Base-by-base conservation (phyloP, 2,329 filamentous ascomycete genomes). In the Scleromitrula shiraiana region DNA sequence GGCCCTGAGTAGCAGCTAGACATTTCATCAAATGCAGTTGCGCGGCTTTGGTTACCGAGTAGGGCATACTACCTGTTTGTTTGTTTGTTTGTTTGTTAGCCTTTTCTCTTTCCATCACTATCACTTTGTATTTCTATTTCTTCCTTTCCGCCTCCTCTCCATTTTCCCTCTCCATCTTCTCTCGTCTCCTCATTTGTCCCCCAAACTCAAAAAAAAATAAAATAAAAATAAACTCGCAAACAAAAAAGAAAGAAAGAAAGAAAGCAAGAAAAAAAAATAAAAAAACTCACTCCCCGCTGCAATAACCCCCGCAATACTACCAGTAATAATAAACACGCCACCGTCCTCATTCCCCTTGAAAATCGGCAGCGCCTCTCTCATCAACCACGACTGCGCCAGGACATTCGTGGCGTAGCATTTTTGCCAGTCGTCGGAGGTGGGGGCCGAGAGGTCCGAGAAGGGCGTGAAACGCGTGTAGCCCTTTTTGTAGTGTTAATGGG, bases 11-110 rank as follows among this genome's bases (percentile, higher is more conserved):
- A 46, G 73, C 68, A 3, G 82, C 82, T 35, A 85, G 65, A 50
- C 78, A 77, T 59, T 80, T 82, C 68, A 81, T 80, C 38, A 85
- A 65, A 64, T 85, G 82, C 45, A 85, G 66, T 50, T 77, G 68
- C 61, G 51, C 74, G 56, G 38, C 72, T 72, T 64, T 64, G 3
- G 58, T 61, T 5, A 63, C 59, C 20, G 72, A 75, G 52, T 58
- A 59, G 19, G 50, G 56, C 47, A 60, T 35, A 30, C 32, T 44
- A 33, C 45, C 45, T 47, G 10, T 23, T 17, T 32, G 3, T 5
- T 10, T 12, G 9, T 35, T 35, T 19, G n/a, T n/a, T n/a, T n/a
- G n/a, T n/a, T n/a, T n/a, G n/a, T n/a, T n/a, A n/a, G n/a, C n/a
- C n/a, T n/a, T n/a, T n/a, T n/a, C n/a, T n/a, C n/a, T n/a, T n/a